These are phyloP conservation scores for Acer yangbiense DNA, from an alignment of 345 rosid species.

Conservation along the genomic window DNA sequence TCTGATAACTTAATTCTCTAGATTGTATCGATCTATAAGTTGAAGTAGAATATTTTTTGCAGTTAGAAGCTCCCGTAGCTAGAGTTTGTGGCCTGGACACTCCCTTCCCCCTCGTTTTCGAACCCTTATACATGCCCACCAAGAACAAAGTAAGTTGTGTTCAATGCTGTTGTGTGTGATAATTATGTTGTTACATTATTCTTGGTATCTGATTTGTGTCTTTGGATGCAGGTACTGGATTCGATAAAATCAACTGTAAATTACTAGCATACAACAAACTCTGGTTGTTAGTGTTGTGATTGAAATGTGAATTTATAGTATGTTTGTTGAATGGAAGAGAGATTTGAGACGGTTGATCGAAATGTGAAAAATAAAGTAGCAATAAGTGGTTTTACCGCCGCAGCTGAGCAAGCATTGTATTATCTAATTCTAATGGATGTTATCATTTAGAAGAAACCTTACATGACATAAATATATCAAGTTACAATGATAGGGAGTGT, in stretches of 20 bases:
- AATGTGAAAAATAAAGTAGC: not conserved
- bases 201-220: not conserved
- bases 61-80: constrained; percentile 88
- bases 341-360: too few relatives aligned
- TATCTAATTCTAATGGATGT: too few relatives aligned
- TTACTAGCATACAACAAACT: constrained; percentile 38
- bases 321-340: too few relatives aligned
- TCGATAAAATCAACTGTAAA: constrained; percentile 76
- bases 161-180: not conserved
- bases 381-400: not conserved
- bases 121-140: constrained; percentile 87
- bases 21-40: too few relatives aligned
- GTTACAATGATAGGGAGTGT: too few relatives aligned
- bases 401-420: not conserved
- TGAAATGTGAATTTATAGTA: not conserved
- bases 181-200: too few relatives aligned
- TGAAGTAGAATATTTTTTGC: constrained; percentile 27
- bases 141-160: constrained; percentile 62
- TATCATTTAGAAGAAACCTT: too few relatives aligned
- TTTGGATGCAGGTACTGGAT: constrained; percentile 68
- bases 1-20: too few relatives aligned
- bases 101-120: constrained; percentile 89
- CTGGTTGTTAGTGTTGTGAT: not conserved
- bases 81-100: constrained; percentile 92
- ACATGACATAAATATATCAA: too few relatives aligned